Percentiles rank a stretch among this genome's conserved stretches.
phyloP scores from a whole-genome alignment of 129 eudicot genomes.

The Flaveria sonorensis region DNA sequence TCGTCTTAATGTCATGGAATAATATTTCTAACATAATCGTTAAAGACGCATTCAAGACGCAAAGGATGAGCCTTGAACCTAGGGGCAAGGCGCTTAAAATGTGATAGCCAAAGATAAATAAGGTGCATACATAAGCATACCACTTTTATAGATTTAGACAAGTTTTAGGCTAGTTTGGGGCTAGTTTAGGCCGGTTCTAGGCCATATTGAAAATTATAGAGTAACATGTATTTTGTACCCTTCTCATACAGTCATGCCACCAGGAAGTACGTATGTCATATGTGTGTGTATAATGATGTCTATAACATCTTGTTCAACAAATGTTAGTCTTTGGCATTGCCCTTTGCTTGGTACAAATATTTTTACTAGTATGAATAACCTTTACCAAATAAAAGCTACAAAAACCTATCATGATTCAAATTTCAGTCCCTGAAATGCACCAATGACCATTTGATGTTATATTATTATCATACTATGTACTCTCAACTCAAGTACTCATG shows the following conservation, averaged over 20 bases:
- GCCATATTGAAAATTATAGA: not conserved
- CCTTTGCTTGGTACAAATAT: not conserved
- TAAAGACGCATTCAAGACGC: too few species aligned
- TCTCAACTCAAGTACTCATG: not conserved
- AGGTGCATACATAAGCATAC: too few species aligned
- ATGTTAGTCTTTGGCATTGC: constrained; percentile 5
- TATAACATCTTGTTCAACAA: not conserved
- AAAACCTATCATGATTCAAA: not conserved
- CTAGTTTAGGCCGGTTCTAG: too few species aligned
- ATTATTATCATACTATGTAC: not conserved
- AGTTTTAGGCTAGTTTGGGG: too few species aligned
- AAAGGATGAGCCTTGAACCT: too few species aligned
- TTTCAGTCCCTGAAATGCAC: not conserved
- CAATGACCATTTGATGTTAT: not conserved
- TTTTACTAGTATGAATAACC: not conserved
- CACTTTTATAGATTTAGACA: too few species aligned
- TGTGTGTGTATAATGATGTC: not conserved
- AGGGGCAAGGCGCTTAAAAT: too few species aligned
- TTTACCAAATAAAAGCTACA: not conserved
- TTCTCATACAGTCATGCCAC: constrained; percentile 5
- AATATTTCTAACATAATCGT: too few species aligned
- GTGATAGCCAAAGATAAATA: too few species aligned
- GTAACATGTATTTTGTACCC: not conserved
- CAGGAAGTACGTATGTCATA: not conserved
- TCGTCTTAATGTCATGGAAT: not conserved